A percentile compares a stretch with the other conserved stretches of the same genome.
These are phyloP conservation scores for Trypanosoma mega DNA, from an alignment of 208 protist genomes.

Conservation along the genomic window DNA sequence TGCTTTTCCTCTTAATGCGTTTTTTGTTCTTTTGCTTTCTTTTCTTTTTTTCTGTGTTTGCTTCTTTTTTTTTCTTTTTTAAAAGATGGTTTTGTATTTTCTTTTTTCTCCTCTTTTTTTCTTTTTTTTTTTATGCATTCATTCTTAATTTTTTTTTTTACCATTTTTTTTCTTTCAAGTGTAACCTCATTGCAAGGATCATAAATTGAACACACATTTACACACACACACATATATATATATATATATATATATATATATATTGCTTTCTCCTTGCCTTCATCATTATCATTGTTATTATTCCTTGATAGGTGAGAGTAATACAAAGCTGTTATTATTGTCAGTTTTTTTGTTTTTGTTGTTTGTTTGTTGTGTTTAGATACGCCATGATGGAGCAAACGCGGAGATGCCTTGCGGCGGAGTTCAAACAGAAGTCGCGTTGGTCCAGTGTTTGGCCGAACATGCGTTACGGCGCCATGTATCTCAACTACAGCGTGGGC, in stretches of 20 bases:
- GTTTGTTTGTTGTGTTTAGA: not conserved
- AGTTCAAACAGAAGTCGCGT: constrained; percentile 92
- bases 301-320: no score
- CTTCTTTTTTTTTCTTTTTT: not conserved
- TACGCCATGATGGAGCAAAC: constrained; percentile 26
- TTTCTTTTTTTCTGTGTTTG: constrained; percentile 2
- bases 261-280: no score
- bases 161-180: no score
- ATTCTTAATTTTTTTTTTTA: no score
- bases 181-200: no score
- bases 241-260: constrained; percentile 16
- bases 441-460: constrained; percentile 88
- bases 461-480: constrained; percentile 89
- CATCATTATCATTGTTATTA: no score
- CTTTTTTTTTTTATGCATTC: no score
- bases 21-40: constrained; percentile 1
- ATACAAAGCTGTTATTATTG: no score
- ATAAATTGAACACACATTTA: no score
- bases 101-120: constrained; percentile 26
- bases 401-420: constrained; percentile 52
- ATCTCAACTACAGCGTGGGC: constrained; percentile 76
- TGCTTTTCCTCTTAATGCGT: not conserved
- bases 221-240: constrained; percentile 5
- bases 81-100: not conserved
- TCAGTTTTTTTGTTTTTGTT: constrained; percentile 9